Evolutionary conservation across 129 eudicot genomes (phyloP), one percentile per base, ranked within the genome.

Genomic region (Artemisia argyi): DNA sequence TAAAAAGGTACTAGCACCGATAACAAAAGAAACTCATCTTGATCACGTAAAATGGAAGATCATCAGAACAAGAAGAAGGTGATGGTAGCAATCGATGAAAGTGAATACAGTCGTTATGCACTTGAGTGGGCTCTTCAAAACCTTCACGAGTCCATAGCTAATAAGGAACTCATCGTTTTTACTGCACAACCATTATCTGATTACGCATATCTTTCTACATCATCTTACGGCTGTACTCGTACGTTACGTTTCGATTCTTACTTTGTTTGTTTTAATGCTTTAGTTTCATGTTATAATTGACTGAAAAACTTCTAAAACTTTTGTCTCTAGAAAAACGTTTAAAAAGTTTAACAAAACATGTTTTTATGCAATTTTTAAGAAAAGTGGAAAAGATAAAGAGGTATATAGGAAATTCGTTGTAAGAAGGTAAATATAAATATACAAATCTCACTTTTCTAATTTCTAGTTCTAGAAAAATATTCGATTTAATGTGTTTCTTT

Each of bases 31-130:
- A 50, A 64, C 30, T 61, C 52, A 62, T 24, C 17, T 53, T 17
- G 55, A 3, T 59, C 16, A 65, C 52, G 30, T 35, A 28, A 60
- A 24, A 26, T 12, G 44, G 44, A 60, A 14, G 19, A 60, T 63
- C 51, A n/a, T n/a, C n/a, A n/a, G n/a, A n/a, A 14, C 69, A 39
- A 66, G 59, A 79, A 84, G 83, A 80, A 77, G 71, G 82, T 88
- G 44, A 85, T 88, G 91, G 84, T 85, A 65, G 96, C 89, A 4
- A 88, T 88, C 18, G 96, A 88, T 50, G 88, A 80, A n/a, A 85
- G 96, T 8, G 96, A 88, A 69, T 71, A 52, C 66, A 83, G 96
- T 51, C 75, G 69, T 5, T 81, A 85, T 52, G 89, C 96, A 26
- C 83, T 88, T 44, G 78, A 83, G 8, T 88, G 96, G 96, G 73